These are phyloP conservation scores for Nemophila menziesii DNA, from an alignment of 257 asterid genomes.

Conservation along the genomic window DNA sequence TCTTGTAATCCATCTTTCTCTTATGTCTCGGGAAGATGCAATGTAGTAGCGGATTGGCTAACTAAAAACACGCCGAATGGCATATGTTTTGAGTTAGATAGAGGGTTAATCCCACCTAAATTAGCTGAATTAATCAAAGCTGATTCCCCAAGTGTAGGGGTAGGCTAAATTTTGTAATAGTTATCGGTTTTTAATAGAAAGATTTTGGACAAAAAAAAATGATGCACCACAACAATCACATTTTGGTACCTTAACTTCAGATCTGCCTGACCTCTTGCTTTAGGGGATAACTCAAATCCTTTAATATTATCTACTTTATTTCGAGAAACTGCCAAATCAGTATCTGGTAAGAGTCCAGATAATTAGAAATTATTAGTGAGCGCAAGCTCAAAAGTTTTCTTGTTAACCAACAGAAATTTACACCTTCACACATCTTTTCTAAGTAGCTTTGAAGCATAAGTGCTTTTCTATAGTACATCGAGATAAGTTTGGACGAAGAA, in stretches of 20 bases:
- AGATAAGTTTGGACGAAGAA: constrained; percentile 7
- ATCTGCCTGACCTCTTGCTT: constrained; percentile 95
- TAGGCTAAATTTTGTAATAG: no score
- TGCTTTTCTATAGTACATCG: constrained; percentile 98
- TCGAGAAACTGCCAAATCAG: constrained; percentile 45
- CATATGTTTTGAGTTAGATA: no score
- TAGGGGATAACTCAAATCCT: constrained; percentile 87
- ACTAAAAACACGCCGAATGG: no score
- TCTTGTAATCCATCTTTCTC: no score
- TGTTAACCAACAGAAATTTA: constrained; percentile 16
- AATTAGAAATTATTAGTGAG: constrained; percentile 8
- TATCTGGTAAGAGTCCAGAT: constrained; percentile 29
- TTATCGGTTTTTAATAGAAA: no score
- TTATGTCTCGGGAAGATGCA: no score
- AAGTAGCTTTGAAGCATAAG: constrained; percentile 87
- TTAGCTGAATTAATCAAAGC: no score
- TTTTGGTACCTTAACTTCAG: constrained; percentile 63
- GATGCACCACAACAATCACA: no score
- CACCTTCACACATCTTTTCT: constrained; percentile 60
- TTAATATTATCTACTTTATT: constrained; percentile 47
- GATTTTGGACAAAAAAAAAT: no score
- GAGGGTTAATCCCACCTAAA: no score
- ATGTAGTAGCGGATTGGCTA: no score
- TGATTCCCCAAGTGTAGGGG: no score
- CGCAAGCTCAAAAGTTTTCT: constrained; percentile 7